Evolutionary conservation across 805 yeast species (phyloP).

Genomic region (Pichia membranifaciens): DNA sequence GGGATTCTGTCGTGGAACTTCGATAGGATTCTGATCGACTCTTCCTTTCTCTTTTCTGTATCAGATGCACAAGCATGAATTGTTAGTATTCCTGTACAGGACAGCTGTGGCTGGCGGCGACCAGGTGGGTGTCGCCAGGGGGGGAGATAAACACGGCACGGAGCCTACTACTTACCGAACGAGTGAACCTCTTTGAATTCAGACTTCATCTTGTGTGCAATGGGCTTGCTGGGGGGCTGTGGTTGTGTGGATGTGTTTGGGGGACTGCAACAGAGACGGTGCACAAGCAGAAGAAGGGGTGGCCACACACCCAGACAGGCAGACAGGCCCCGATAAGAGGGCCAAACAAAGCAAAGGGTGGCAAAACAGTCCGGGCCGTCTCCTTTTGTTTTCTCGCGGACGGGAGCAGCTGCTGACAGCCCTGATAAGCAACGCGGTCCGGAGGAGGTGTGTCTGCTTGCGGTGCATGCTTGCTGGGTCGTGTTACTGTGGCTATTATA

Average conservation of each 20-base stretch:
- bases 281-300: background rate
- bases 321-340: no score
- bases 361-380: no score
- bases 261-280: background rate
- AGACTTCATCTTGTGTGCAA: slow-evolving; percentile 57
- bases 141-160: background rate
- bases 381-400: background rate
- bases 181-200: slow-evolving; percentile 95
- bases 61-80: background rate
- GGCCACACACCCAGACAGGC: background rate
- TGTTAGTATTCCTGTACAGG: no score
- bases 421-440: background rate
- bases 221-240: background rate
- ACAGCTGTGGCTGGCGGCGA: slow-evolving; percentile 2
- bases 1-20: slow-evolving; percentile 92
- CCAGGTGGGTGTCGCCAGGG: no score
- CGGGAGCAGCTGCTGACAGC: background rate
- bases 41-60: slow-evolving; percentile 86
- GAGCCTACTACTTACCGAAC: slow-evolving; percentile 54
- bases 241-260: no score
- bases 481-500: background rate
- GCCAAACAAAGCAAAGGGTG: no score
- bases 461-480: background rate
- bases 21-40: slow-evolving; percentile 82
- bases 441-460: no score